phyloP scores from a whole-genome alignment of 352 stramenopile genomes.

The Globisporangium sylvaticum region DNA sequence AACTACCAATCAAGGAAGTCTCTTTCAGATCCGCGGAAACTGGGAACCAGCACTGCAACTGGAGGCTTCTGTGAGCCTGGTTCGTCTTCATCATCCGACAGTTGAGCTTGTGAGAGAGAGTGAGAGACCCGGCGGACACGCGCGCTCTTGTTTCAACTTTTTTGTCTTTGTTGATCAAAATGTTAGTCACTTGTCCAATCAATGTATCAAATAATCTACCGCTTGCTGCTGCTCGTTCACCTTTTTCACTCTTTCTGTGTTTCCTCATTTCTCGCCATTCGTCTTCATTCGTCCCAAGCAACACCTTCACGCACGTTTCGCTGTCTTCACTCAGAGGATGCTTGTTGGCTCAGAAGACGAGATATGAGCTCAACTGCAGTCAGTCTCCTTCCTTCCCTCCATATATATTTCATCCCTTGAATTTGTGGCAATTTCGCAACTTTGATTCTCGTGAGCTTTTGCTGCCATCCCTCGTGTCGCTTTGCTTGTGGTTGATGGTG shows the following conservation, averaged over 20 bases:
- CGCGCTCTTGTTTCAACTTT: neutral
- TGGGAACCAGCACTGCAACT: no score
- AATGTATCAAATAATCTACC: conserved; percentile 5
- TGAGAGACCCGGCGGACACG: neutral
- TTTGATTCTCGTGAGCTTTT: neutral
- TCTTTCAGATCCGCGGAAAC: no score
- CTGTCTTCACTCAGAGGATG: neutral
- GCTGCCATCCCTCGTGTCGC: neutral
- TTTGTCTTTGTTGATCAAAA: neutral
- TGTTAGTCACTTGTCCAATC: neutral
- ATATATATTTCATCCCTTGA: conserved; percentile 4
- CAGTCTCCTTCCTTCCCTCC: neutral
- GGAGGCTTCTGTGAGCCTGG: no score
- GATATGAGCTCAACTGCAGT: neutral
- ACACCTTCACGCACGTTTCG: neutral
- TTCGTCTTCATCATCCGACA: neutral
- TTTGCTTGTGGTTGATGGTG: neutral
- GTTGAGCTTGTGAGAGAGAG: neutral
- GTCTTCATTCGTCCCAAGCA: neutral
- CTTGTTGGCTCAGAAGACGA: neutral
- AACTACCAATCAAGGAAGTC: no score
- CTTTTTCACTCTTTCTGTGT: neutral
- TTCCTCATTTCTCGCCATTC: neutral
- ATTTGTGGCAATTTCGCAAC: conserved; percentile 1
- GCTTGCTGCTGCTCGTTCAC: neutral